Percentiles rank a stretch among this genome's conserved stretches.
Evolutionary conservation across 768 basidiomycete species (phyloP).

Genomic region (Leccinum variicolor): DNA sequence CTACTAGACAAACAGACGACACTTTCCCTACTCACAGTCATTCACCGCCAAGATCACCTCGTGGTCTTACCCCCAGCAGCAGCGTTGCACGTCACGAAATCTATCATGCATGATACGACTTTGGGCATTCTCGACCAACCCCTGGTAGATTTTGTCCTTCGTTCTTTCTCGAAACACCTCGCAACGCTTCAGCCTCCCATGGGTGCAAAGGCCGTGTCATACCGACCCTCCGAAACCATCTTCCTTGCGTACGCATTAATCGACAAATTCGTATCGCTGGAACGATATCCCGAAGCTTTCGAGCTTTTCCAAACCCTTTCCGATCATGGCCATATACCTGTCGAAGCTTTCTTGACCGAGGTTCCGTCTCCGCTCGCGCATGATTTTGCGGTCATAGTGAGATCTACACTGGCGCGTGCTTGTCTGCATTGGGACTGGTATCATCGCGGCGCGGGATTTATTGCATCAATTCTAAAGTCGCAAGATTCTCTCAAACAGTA

Average conservation of each 20-base stretch:
- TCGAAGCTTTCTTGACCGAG: slow-evolving; percentile 42
- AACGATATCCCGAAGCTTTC: slow-evolving; percentile 37
- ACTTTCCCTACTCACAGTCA: slow-evolving; percentile 19
- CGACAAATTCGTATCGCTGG: slow-evolving; percentile 38
- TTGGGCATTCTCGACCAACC: slow-evolving; percentile 17
- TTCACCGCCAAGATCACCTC: slow-evolving; percentile 13
- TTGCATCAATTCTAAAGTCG: slow-evolving; percentile 30
- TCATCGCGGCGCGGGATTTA: slow-evolving; percentile 37
- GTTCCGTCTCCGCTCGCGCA: slow-evolving; percentile 27
- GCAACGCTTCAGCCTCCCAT: slow-evolving; percentile 22
- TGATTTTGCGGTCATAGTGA: slow-evolving; percentile 47
- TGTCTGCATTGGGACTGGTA: slow-evolving; percentile 56
- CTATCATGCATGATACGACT: slow-evolving; percentile 15
- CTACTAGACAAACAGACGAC: slow-evolving; percentile 24
- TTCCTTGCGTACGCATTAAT: slow-evolving; percentile 41
- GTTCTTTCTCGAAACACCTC: slow-evolving; percentile 31
- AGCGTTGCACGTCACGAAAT: slow-evolving; percentile 19
- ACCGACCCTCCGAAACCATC: slow-evolving; percentile 37
- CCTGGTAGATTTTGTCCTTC: slow-evolving; percentile 27
- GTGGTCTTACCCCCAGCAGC: slow-evolving; percentile 12
- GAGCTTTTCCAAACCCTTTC: slow-evolving; percentile 49
- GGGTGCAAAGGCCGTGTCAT: slow-evolving; percentile 31
- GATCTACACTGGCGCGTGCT: slow-evolving; percentile 47
- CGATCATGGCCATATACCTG: slow-evolving; percentile 42
- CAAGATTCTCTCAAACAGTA: slow-evolving; percentile 19